These are phyloP conservation scores for Aspergillus baeticus DNA, from an alignment of 495 filamentous ascomycete genomes.

Conservation along the genomic window DNA sequence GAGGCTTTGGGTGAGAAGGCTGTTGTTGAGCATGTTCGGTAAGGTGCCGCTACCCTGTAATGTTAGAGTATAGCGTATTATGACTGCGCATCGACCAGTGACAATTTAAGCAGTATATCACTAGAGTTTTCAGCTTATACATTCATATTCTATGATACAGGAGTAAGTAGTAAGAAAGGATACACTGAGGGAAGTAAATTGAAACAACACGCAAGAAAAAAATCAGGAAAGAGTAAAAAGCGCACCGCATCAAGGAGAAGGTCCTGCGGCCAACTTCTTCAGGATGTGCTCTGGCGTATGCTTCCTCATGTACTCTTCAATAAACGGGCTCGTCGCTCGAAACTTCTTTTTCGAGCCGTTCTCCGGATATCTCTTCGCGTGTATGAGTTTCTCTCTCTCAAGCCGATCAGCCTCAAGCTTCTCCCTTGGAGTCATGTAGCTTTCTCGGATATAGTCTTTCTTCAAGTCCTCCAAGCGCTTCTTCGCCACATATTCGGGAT, in stretches of 20 bases:
- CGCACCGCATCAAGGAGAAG: neutral
- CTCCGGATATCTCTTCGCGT: slow-evolving; percentile 24
- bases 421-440: slow-evolving; percentile 46
- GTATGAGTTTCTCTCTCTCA: slow-evolving; percentile 24
- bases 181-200: slow-evolving; percentile 26
- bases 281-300: slow-evolving; percentile 12
- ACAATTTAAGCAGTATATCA: neutral
- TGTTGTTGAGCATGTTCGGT: slow-evolving; percentile 8
- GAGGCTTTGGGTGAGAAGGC: slow-evolving; percentile 22
- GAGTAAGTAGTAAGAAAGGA: slow-evolving; percentile 33
- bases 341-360: slow-evolving; percentile 37
- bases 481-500: slow-evolving; percentile 55
- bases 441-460: slow-evolving; percentile 53
- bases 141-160: slow-evolving; percentile 40
- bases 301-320: slow-evolving; percentile 33
- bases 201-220: neutral
- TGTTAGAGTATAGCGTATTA: too few species aligned
- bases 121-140: slow-evolving; percentile 13
- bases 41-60: neutral
- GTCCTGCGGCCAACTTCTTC: neutral
- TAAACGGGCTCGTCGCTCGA: slow-evolving; percentile 32
- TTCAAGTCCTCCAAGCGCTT: slow-evolving; percentile 57
- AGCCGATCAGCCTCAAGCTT: slow-evolving; percentile 25
- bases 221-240: neutral
- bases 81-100: too few species aligned